phyloP scores from a whole-genome alignment of 768 basidiomycete species.

The Scleroderma bovista region DNA sequence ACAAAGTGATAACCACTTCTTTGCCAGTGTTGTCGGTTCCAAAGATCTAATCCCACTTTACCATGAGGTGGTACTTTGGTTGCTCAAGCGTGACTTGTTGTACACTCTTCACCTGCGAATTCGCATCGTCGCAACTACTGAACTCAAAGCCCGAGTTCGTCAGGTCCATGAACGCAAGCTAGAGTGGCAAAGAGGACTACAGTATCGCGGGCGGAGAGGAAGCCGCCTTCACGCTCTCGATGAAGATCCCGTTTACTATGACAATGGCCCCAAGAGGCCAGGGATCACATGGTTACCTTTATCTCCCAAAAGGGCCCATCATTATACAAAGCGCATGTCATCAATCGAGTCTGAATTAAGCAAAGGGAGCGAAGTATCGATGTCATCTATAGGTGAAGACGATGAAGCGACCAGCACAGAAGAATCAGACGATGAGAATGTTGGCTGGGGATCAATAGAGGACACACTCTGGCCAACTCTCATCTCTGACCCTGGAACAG shows the following conservation, averaged over 20 bases:
- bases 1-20: slow-evolving; percentile 69
- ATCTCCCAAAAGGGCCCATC: slow-evolving; percentile 49
- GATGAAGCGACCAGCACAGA: slow-evolving; percentile 28
- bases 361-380: slow-evolving; percentile 34
- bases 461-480: slow-evolving; percentile 53
- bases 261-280: slow-evolving; percentile 5
- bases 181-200: slow-evolving; percentile 21
- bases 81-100: slow-evolving; percentile 82
- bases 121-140: slow-evolving; percentile 72
- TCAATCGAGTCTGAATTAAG: slow-evolving; percentile 43
- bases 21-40: slow-evolving; percentile 66
- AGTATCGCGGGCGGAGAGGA: slow-evolving; percentile 16
- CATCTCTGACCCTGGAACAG: slow-evolving; percentile 78
- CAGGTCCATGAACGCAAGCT: slow-evolving; percentile 33
- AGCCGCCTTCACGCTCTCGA: slow-evolving; percentile 14
- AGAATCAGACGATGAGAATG: slow-evolving; percentile 42
- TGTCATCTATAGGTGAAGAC: slow-evolving; percentile 28
- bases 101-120: slow-evolving; percentile 82
- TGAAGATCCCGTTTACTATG: slow-evolving; percentile 8
- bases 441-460: slow-evolving; percentile 46
- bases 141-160: slow-evolving; percentile 69
- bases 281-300: slow-evolving; percentile 45
- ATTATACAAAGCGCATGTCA: slow-evolving; percentile 39
- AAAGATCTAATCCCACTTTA: slow-evolving; percentile 67
- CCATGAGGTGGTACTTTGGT: slow-evolving; percentile 83